Conservation (phyloP, 129 eudicot genomes). For the Tagetes patula region DNA sequence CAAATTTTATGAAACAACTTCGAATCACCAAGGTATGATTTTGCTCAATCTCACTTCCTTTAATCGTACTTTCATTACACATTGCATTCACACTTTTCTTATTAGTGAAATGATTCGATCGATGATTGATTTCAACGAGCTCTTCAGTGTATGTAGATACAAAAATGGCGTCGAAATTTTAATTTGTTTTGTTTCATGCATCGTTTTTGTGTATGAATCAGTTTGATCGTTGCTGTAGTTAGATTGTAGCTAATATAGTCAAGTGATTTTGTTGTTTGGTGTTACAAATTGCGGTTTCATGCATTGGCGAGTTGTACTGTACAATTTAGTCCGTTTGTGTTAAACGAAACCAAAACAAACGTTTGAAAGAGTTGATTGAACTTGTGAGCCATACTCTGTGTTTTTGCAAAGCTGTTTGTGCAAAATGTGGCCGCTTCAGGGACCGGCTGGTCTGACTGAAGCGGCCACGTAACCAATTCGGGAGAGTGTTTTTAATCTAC, state of each 20-base stretch:
- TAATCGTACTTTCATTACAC: slow-evolving; percentile 1
- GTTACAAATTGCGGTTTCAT: not conserved
- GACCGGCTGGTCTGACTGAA: no score
- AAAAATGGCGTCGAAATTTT: not conserved
- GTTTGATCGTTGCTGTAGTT: not conserved
- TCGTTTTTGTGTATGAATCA: not conserved
- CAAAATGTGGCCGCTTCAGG: not conserved
- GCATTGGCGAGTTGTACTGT: not conserved
- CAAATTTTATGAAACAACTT: slow-evolving; percentile 7
- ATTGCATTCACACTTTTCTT: not conserved
- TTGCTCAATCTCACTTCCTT: not conserved
- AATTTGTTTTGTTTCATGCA: not conserved
- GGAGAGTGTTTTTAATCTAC: no score
- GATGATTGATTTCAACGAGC: not conserved
- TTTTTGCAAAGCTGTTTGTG: not conserved
- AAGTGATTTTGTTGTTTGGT: not conserved
- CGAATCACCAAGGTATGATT: not conserved
- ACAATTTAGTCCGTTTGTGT: not conserved
- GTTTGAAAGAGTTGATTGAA: not conserved
- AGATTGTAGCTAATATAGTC: not conserved
- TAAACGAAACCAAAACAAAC: not conserved
- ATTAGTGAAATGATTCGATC: not conserved
- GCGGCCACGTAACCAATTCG: no score
- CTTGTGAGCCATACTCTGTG: not conserved
- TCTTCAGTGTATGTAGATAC: not conserved